Base-by-base conservation (phyloP, 306 rosid species). In the Vigna hirtella region DNA sequence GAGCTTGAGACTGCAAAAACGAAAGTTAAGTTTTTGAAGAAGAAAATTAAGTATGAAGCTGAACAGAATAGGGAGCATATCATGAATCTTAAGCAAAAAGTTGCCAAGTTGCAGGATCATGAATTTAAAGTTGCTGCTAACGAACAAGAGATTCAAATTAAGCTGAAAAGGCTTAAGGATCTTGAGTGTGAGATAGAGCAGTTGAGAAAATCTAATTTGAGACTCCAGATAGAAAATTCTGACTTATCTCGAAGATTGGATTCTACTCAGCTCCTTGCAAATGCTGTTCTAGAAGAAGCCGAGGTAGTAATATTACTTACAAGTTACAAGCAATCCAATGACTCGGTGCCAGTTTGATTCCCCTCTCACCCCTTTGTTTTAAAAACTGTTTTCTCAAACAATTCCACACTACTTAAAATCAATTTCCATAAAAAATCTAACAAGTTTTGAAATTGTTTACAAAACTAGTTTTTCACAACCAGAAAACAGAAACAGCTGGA, bases 261-360 rank as follows among this genome's bases (percentile, higher is more conserved):
- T 47, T 86, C 97, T 62, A 84, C 93, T 45, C 97, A 95, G 73
- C 73, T 91, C 76, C 93, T 92, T 70, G 97, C 97, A 49, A 89
- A 88, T 86, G 80, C 92, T 81, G 74, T 91, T 85, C 70, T 91
- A 53, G 97, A 90, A 86, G 85, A 85, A 40, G 81, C 88, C 0
- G 90, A 87, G 88, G 98, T 90, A 88, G 55, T 63, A 55, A 26
- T n/a, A 69, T 77, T 11, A 42, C n/a, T 36, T 36, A 43, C 48
- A 10, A 9, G 48, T 6, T 38, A 38, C 43, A 38, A 24, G 26
- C 26, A 24, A 2, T 24, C 26, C 26, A 24, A 24, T 24, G 26
- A 24, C 26, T 24, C 26, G 26, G 26, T 24, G 26, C 26, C 26
- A 24, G 7, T 43, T 43, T 43, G 48, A 43, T 43, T 10, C 48